Percentiles rank a stretch among this genome's conserved stretches.
Conservation (phyloP, 1,284 basidiomycete species). For the Fistulinella cinereoalba region DNA sequence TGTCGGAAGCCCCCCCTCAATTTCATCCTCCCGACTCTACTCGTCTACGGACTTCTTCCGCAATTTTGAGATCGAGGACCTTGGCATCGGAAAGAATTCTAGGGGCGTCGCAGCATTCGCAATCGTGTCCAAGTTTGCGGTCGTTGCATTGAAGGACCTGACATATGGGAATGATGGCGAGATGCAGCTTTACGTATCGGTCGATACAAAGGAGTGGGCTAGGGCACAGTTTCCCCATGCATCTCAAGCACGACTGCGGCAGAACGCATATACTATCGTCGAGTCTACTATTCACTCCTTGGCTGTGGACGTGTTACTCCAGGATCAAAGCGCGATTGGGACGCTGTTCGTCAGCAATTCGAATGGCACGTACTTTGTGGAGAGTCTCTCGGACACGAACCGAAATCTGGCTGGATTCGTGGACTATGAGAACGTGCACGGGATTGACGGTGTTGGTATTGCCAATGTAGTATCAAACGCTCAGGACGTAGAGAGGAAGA, state of each 20-base stretch:
- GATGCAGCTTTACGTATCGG: constrained; percentile 83
- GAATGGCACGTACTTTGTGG: constrained; percentile 94
- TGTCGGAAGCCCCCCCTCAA: constrained; percentile 46
- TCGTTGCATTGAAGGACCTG: constrained; percentile 79
- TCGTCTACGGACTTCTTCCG: constrained; percentile 83
- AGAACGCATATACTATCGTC: constrained; percentile 95
- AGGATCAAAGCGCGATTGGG: constrained; percentile 72
- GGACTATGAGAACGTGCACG: constrained; percentile 90
- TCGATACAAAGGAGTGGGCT: constrained; percentile 81
- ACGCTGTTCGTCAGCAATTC: constrained; percentile 94
- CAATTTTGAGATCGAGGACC: constrained; percentile 63
- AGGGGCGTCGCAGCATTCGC: constrained; percentile 86
- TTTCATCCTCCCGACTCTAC: constrained; percentile 73
- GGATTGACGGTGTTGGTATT: constrained; percentile 91
- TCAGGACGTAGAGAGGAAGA: constrained; percentile 71
- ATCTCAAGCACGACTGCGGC: constrained; percentile 70
- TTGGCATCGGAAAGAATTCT: constrained; percentile 81
- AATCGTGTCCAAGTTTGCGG: constrained; percentile 86
- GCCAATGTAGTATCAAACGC: constrained; percentile 87
- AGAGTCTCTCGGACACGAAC: constrained; percentile 88
- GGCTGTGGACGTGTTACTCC: constrained; percentile 88
- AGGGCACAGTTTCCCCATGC: constrained; percentile 86
- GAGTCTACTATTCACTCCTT: constrained; percentile 91
- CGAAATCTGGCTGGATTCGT: constrained; percentile 86
- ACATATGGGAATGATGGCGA: constrained; percentile 51